Conservation (phyloP, 2,329 filamentous ascomycete genomes). For the Talaromyces piceae region DNA sequence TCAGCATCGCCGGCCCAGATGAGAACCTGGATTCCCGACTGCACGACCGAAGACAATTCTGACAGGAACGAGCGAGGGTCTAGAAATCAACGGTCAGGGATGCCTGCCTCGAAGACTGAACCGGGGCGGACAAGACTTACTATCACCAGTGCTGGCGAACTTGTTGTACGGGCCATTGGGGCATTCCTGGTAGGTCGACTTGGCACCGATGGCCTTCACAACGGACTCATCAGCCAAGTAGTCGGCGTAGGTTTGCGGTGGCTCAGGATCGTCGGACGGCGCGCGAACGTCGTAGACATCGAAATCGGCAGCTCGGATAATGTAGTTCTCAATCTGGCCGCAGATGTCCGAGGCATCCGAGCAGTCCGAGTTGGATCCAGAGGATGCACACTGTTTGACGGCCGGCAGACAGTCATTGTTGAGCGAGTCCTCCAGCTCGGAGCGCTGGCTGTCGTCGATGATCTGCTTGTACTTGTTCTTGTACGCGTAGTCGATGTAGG, state of each 20-base stretch:
- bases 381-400: slow-evolving; percentile 10
- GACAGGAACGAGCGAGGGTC: slow-evolving; percentile 53
- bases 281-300: slow-evolving; percentile 7
- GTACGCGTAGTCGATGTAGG: slow-evolving; percentile 46
- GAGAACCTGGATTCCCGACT: slow-evolving; percentile 50
- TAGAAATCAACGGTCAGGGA: slow-evolving; percentile 44
- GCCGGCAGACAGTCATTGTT: background rate
- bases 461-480: slow-evolving; percentile 47
- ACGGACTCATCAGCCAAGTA: slow-evolving; percentile 58
- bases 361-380: slow-evolving; percentile 18
- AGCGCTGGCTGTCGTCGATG: background rate
- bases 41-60: slow-evolving; percentile 53
- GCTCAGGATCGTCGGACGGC: slow-evolving; percentile 50
- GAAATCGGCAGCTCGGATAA: background rate
- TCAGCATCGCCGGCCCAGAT: slow-evolving; percentile 54
- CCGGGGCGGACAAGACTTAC: slow-evolving; percentile 16
- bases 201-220: slow-evolving; percentile 54
- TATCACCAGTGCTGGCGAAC: slow-evolving; percentile 33
- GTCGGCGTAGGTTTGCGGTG: slow-evolving; percentile 52
- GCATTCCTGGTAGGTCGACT: slow-evolving; percentile 46
- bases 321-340: background rate
- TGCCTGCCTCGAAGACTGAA: too few species aligned
- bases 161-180: slow-evolving; percentile 4
- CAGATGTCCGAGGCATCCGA: background rate
- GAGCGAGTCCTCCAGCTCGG: background rate